Base-by-base conservation (phyloP, 1,284 basidiomycete species). In the Leccinum cinnamomeum region DNA sequence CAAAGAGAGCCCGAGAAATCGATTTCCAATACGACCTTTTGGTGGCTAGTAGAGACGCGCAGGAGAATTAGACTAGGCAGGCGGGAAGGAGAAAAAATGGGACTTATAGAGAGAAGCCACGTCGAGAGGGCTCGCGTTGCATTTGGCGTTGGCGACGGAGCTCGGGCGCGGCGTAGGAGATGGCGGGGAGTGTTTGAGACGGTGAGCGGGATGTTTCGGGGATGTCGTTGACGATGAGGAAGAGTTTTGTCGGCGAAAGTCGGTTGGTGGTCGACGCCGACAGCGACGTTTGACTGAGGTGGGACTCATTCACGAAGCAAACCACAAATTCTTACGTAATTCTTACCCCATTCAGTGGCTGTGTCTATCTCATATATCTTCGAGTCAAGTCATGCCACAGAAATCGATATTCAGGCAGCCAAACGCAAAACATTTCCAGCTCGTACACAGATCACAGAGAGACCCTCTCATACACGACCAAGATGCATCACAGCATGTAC, bases 401-500 rank as follows among this genome's bases (percentile, higher is more conserved):
- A 92, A 89, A 77, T 97, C 95, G 30, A 88, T 95, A 70, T 99
- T 93, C 80, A 89, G 95, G 67, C 89, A 89, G 69, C 91, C 94
- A 10, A 91, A 92, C 6, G 88, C 91, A 61, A 88, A 92, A 74
- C 95, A 98, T 77, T 98, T 96, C 71, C 95, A 98, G 81, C 91
- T 99, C 56, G 96, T 99, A 28, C 95, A 99, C 76, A 86, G 97
- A 65, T 98, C 97, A 10, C 95, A 96, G 72, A 82, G 97, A 61
- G 97, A 99, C 79, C 96, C 97, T 2, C 86, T 97, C 56, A 94
- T 95, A 69, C 90, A 98, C 74, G 97, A 99, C 70, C 89, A 94
- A 3, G 94, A 96, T 63, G 94, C 94, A 0, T 89, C 89, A 63
- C 84, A 88, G 66, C 90, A 95, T 76, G 96, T 99, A 7, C 82